A percentile compares a stretch with the other conserved stretches of the same genome.
Conservation (phyloP, 192 early-diverging fungal species). For the Irineochytrium annulatum region DNA sequence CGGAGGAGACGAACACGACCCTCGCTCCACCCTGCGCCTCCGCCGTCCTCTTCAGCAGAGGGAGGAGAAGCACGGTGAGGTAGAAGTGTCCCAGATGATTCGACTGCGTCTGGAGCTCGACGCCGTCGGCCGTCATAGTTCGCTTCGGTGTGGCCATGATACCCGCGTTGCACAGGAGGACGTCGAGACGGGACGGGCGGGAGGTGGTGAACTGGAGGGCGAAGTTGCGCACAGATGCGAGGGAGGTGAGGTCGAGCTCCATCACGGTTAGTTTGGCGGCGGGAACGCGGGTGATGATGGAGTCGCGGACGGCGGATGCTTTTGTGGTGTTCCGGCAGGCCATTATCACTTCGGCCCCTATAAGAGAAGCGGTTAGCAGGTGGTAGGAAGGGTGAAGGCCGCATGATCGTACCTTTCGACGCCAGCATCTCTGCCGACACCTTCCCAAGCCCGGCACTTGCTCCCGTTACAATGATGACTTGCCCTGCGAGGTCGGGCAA, state of each 20-base stretch:
- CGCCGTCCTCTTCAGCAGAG: constrained; percentile 9
- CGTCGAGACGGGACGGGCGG: neutral
- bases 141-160: constrained; percentile 50
- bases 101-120: constrained; percentile 18
- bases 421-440: constrained; percentile 16
- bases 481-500: constrained; percentile 28
- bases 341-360: too few relatives aligned
- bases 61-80: constrained; percentile 22
- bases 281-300: constrained; percentile 8
- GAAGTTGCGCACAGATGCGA: constrained; percentile 12
- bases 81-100: constrained; percentile 34
- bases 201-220: neutral
- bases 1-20: constrained; percentile 28
- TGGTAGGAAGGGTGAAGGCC: neutral
- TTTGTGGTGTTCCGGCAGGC: constrained; percentile 14
- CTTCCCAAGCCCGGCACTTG: constrained; percentile 30
- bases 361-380: too few relatives aligned
- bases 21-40: neutral
- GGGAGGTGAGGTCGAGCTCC: constrained; percentile 31
- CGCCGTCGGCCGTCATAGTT: constrained; percentile 12
- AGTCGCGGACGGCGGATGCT: constrained; percentile 18
- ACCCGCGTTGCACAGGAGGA: constrained; percentile 30
- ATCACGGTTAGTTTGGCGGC: constrained; percentile 29
- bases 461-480: constrained; percentile 27
- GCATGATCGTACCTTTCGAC: constrained; percentile 14